Conservation (phyloP, 1,284 basidiomycete species). For the Stygiomarasmius scandens region DNA sequence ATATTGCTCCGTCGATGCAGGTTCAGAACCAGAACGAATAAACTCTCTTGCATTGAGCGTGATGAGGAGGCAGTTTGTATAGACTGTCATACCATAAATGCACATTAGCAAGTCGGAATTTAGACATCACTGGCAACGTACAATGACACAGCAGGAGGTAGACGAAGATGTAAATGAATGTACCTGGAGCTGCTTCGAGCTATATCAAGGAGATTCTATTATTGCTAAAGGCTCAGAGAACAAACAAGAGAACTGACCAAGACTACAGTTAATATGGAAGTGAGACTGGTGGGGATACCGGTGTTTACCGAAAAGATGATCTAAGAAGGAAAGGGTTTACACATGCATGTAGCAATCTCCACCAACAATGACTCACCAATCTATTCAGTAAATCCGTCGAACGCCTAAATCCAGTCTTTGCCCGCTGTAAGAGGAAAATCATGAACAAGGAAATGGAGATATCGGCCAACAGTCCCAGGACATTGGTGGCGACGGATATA, state of each 20-base stretch:
- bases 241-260: constrained; percentile 1
- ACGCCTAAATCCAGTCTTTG: constrained; percentile 14
- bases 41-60: constrained; percentile 14
- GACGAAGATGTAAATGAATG: constrained; percentile 16
- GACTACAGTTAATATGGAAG: constrained; percentile 12
- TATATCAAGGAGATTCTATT: not conserved
- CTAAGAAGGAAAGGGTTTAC: not conserved
- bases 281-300: constrained; percentile 15
- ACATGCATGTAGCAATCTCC: not conserved
- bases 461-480: constrained; percentile 8
- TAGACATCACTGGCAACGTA: too few relatives aligned
- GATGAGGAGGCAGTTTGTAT: constrained; percentile 16
- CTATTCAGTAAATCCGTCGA: constrained; percentile 19
- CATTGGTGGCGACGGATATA: constrained; percentile 11
- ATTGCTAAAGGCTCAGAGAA: not conserved
- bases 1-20: not conserved
- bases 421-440: constrained; percentile 14
- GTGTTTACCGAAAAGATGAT: constrained; percentile 18
- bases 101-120: too few relatives aligned
- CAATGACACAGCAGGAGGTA: constrained; percentile 3
- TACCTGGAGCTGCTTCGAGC: constrained; percentile 12
- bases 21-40: constrained; percentile 11
- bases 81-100: constrained; percentile 3
- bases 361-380: constrained; percentile 6
- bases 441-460: constrained; percentile 12